These are phyloP conservation scores for Colletotrichum viniferum DNA, from an alignment of 2,329 filamentous ascomycete species.

Conservation along the genomic window DNA sequence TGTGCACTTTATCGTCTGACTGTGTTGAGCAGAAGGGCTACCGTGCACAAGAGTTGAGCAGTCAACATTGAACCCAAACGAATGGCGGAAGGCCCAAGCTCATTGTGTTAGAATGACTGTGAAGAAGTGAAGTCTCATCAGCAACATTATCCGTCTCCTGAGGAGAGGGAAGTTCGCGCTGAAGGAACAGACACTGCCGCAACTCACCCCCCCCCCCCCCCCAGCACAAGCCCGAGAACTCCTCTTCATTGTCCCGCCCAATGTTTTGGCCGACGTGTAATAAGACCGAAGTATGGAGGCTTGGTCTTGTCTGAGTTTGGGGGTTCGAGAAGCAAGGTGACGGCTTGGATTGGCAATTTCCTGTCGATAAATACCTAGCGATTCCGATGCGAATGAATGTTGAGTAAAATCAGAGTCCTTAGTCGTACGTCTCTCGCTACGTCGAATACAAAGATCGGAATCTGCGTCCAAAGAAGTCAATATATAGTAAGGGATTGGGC, in stretches of 20 bases:
- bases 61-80: not conserved
- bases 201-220: not conserved
- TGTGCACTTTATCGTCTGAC: not conserved
- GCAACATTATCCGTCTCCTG: not conserved
- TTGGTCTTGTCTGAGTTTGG: fast-evolving
- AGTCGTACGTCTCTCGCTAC: not conserved
- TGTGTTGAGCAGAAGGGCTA: not conserved
- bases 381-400: not conserved
- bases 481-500: fast-evolving
- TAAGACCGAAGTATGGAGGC: not conserved
- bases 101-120: not conserved
- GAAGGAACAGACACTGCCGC: not conserved
- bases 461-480: not conserved
- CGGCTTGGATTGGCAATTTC: not conserved
- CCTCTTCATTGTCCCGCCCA: not conserved
- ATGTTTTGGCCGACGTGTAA: fast-evolving
- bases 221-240: not conserved
- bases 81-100: not conserved
- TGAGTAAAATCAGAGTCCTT: not conserved
- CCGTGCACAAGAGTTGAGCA: fast-evolving
- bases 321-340: not conserved
- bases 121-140: not conserved
- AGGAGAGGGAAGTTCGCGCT: fast-evolving
- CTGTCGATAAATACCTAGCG: not conserved
- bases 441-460: fast-evolving